Evolutionary conservation across 2,329 filamentous ascomycete genomes (phyloP).

Genomic region (Cytospora mali): DNA sequence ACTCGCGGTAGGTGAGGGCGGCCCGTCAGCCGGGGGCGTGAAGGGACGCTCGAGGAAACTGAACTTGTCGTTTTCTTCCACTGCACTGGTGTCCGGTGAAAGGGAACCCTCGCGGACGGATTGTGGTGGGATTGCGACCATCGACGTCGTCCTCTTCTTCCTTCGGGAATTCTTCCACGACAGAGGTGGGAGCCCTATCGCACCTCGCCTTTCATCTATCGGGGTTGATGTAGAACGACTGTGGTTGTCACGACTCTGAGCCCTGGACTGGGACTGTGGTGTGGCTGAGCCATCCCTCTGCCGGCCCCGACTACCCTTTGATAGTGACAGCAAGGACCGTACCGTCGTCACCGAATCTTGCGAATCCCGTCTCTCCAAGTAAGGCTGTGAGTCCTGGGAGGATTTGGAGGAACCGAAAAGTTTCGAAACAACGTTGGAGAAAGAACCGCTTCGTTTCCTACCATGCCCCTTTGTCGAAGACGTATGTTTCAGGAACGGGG

Average conservation of each 20-base stretch:
- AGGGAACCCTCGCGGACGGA: slow-evolving; percentile 24
- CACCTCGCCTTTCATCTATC: slow-evolving; percentile 18
- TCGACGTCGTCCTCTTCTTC: slow-evolving; percentile 21
- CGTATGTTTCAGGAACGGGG: slow-evolving; percentile 22
- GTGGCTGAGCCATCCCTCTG: slow-evolving; percentile 10
- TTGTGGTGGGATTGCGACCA: slow-evolving; percentile 27
- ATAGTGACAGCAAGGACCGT: slow-evolving; percentile 6
- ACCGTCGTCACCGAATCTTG: slow-evolving; percentile 21
- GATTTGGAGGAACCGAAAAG: slow-evolving; percentile 24
- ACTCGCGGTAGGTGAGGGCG: slow-evolving; percentile 22
- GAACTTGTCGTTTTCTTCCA: slow-evolving; percentile 22
- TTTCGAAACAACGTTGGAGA: slow-evolving; percentile 20
- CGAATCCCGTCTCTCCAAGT: slow-evolving; percentile 18
- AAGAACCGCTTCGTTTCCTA: slow-evolving; percentile 22
- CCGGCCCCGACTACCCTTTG: slow-evolving; percentile 11
- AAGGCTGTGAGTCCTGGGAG: slow-evolving; percentile 8
- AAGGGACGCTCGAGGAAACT: slow-evolving; percentile 27
- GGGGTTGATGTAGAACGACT: slow-evolving; percentile 11
- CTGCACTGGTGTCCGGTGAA: not conserved
- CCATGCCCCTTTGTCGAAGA: slow-evolving; percentile 11
- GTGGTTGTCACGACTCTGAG: slow-evolving; percentile 24
- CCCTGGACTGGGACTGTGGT: slow-evolving; percentile 5
- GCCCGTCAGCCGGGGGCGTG: slow-evolving; percentile 21
- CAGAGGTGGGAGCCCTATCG: slow-evolving; percentile 20
- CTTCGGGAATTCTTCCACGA: slow-evolving; percentile 24